Percentiles rank a stretch among this genome's conserved stretches.
phyloP scores from a whole-genome alignment of 805 yeast genomes.

The Komagataella phaffii region DNA sequence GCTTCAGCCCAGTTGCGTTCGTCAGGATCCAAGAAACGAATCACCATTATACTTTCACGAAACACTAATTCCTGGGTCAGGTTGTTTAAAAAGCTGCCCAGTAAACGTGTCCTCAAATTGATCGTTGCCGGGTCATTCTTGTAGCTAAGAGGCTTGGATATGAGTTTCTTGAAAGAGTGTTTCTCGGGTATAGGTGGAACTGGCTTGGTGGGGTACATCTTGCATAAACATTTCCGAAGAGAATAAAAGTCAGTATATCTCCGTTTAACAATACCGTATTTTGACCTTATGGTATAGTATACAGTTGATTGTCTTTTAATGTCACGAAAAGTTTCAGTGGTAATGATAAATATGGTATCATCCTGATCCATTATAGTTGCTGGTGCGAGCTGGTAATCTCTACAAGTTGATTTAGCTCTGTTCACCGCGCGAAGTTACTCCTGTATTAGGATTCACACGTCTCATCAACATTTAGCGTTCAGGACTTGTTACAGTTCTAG shows the following conservation, averaged over 20 bases:
- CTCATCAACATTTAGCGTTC: background rate
- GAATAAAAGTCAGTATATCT: constrained; percentile 89
- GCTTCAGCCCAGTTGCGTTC: constrained; percentile 39
- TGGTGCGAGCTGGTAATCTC: background rate
- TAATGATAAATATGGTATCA: constrained; percentile 3
- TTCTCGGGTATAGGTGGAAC: constrained; percentile 95
- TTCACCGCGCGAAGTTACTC: background rate
- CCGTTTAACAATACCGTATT: constrained; percentile 29
- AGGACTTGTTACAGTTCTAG: background rate
- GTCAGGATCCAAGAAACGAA: constrained; percentile 36
- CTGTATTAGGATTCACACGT: background rate
- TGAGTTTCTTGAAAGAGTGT: constrained; percentile 33
- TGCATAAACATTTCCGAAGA: constrained; percentile 52
- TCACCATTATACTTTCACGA: constrained; percentile 22
- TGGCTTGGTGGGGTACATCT: constrained; percentile 72
- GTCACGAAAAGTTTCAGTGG: constrained; percentile 11
- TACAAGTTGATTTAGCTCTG: background rate
- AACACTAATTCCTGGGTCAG: constrained; percentile 21
- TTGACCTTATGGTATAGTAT: constrained; percentile 18
- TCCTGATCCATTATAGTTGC: background rate
- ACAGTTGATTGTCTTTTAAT: constrained; percentile 17
- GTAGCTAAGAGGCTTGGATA: constrained; percentile 18
- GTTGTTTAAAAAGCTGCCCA: constrained; percentile 28
- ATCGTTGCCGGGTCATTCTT: constrained; percentile 19
- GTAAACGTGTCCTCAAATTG: constrained; percentile 33